Percentiles rank a stretch among this genome's conserved stretches.
Evolutionary conservation across 139 green algal species (phyloP).

Genomic region (Chlamydomonas asymmetrica): DNA sequence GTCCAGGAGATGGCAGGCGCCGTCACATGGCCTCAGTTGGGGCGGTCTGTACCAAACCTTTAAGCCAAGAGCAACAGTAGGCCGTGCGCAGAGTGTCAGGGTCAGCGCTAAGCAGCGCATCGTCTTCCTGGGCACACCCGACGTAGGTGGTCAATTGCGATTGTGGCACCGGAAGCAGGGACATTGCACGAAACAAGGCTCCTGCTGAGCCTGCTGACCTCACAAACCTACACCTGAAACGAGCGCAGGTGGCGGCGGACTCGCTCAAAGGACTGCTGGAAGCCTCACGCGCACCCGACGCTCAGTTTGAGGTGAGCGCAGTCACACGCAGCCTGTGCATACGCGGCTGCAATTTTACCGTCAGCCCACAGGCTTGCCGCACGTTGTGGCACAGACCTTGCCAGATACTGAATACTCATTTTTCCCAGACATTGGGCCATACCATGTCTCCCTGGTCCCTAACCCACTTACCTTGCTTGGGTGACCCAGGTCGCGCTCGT

Average conservation of each 20-base stretch:
- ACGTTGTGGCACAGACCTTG: neutral
- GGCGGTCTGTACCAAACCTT: no score
- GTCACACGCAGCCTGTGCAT: neutral
- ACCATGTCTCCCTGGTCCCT: no score
- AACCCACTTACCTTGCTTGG: neutral
- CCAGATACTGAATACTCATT: neutral
- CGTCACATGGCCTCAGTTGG: no score
- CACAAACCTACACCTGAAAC: neutral
- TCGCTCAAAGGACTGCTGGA: constrained; percentile 70
- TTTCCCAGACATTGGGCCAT: neutral
- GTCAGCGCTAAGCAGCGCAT: constrained; percentile 49
- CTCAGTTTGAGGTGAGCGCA: constrained; percentile 64
- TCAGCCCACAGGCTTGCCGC: neutral
- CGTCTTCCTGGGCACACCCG: constrained; percentile 84
- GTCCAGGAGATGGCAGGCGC: no score
- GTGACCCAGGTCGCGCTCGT: constrained; percentile 67
- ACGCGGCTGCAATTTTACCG: neutral
- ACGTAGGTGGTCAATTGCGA: constrained; percentile 42
- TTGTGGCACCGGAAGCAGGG: neutral
- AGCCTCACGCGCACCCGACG: constrained; percentile 42
- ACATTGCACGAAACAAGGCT: neutral
- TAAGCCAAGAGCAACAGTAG: constrained; percentile 10
- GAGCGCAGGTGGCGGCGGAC: constrained; percentile 70
- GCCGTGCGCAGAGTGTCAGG: neutral
- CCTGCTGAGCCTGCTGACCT: neutral